Evolutionary conservation across 805 yeast species (phyloP).

Genomic region (Brettanomyces naardenensis): DNA sequence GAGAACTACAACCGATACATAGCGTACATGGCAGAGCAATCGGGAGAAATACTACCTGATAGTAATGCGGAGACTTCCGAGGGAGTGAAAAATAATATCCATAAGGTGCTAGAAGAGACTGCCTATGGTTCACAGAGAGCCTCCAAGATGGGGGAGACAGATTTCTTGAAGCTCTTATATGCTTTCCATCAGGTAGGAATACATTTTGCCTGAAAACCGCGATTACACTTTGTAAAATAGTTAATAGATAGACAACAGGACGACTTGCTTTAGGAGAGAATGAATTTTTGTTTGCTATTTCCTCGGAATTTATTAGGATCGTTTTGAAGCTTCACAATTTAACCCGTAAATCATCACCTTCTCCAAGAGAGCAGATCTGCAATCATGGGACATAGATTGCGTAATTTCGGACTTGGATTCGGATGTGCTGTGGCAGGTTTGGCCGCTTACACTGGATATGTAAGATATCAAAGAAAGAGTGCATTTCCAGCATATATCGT

Average conservation of each 20-base stretch:
- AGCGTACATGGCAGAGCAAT: conserved; percentile 37
- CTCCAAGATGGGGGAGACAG: conserved; percentile 91
- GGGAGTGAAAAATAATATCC: conserved; percentile 62
- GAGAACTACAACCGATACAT: conserved; percentile 80
- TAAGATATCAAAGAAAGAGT: too few species aligned
- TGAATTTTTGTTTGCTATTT: too few species aligned
- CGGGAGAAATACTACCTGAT: conserved; percentile 40
- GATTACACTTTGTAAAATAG: background rate
- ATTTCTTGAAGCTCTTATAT: conserved; percentile 74
- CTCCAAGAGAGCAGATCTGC: too few species aligned
- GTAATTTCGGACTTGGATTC: too few species aligned
- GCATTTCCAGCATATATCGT: background rate
- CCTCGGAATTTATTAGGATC: too few species aligned
- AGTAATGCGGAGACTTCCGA: conserved; percentile 29
- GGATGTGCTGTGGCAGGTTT: too few species aligned
- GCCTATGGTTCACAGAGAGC: conserved; percentile 82
- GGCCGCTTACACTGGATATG: too few species aligned
- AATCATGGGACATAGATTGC: too few species aligned
- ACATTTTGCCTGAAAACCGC: conserved; percentile 80
- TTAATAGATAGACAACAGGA: background rate
- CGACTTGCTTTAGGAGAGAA: too few species aligned
- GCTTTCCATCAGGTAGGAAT: conserved; percentile 97
- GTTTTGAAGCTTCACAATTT: too few species aligned
- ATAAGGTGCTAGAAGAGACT: conserved; percentile 67
- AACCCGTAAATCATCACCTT: too few species aligned